Evolutionary conservation across 1,284 basidiomycete species (phyloP).

Genomic region (Apiotrichum porosum): DNA sequence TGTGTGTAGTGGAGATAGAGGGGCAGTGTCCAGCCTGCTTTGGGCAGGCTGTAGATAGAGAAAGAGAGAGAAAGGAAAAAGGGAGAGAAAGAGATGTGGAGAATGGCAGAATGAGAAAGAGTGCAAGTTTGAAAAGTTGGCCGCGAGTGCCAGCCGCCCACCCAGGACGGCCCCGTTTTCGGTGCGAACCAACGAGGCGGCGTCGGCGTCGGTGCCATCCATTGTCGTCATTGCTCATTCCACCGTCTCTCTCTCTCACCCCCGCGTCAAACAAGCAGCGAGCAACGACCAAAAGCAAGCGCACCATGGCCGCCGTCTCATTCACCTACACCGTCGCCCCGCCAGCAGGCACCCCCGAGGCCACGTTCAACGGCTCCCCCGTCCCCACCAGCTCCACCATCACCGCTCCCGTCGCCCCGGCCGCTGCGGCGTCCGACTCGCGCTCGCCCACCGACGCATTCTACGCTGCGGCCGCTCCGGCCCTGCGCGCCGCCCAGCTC

Average conservation of each 20-base stretch:
- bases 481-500: conserved; percentile 22
- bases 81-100: neutral
- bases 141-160: neutral
- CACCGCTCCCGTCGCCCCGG: neutral
- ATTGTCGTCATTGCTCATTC: conserved; percentile 5
- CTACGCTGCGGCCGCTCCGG: conserved; percentile 18
- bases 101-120: too few species aligned
- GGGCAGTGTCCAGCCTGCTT: neutral
- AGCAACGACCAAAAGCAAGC: neutral
- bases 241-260: too few species aligned
- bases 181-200: neutral
- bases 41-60: neutral
- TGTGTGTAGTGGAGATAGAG: neutral
- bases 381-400: conserved; percentile 8
- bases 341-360: conserved; percentile 9
- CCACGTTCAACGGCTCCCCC: conserved; percentile 5
- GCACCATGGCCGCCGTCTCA: conserved; percentile 8
- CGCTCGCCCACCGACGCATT: conserved; percentile 20
- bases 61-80: neutral
- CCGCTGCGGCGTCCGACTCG: neutral
- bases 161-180: too few species aligned
- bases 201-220: neutral
- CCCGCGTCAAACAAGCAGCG: too few species aligned
- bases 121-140: neutral
- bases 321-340: conserved; percentile 22